Conservation (phyloP, 495 filamentous ascomycete species). For the Arthonia radiata region DNA sequence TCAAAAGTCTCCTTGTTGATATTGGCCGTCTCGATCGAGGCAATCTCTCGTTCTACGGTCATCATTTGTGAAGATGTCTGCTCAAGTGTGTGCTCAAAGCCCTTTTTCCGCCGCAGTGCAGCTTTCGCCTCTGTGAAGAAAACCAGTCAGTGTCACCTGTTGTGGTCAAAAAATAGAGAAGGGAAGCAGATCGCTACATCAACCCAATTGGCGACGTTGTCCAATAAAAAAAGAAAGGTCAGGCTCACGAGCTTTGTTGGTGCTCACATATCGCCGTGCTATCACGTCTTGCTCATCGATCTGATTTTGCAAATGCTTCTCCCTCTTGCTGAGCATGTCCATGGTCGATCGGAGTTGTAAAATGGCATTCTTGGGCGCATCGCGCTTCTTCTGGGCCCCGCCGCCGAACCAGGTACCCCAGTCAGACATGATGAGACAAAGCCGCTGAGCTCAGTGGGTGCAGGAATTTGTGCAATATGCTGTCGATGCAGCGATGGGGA, state of each 20-base stretch:
- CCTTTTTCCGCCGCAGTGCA: conserved; percentile 88
- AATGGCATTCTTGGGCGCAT: conserved; percentile 93
- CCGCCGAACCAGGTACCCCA: conserved; percentile 19
- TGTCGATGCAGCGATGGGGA: too few relatives aligned
- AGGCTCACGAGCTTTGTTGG: conserved; percentile 70
- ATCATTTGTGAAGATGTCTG: conserved; percentile 73
- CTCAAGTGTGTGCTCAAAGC: conserved; percentile 67
- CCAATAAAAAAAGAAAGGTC: conserved; percentile 3
- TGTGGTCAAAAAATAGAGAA: too few relatives aligned
- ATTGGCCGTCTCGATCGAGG: conserved; percentile 89
- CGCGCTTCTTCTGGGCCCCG: conserved; percentile 60
- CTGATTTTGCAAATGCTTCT: conserved; percentile 70
- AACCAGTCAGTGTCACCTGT: too few relatives aligned
- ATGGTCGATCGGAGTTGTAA: conserved; percentile 67
- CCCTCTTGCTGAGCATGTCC: conserved; percentile 92
- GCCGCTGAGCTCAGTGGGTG: too few relatives aligned
- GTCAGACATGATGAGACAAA: conserved; percentile 13
- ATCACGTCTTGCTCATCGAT: conserved; percentile 82
- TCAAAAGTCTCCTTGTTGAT: conserved; percentile 91
- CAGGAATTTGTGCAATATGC: too few relatives aligned
- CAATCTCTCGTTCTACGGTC: conserved; percentile 86
- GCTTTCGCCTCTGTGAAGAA: conserved; percentile 51
- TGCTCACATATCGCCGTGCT: conserved; percentile 69
- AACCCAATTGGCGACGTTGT: too few relatives aligned
- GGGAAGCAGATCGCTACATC: too few relatives aligned